These are phyloP conservation scores for Casaregolazyma lundiana DNA, from an alignment of 1,139 yeast species.

Conservation along the genomic window DNA sequence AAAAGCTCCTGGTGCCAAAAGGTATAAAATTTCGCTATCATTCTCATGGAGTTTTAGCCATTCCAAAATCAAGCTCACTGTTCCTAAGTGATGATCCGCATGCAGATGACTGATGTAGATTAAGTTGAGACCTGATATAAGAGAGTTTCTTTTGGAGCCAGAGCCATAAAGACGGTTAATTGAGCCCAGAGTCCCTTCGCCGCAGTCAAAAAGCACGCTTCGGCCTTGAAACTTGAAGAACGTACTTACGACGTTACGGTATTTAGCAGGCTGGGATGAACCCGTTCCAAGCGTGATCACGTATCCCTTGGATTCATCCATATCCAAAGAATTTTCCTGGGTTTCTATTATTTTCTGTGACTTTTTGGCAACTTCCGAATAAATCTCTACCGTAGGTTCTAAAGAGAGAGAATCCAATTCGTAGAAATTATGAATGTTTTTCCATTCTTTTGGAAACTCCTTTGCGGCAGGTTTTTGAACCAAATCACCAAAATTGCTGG, in stretches of 20 bases:
- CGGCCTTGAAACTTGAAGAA: constrained; percentile 47
- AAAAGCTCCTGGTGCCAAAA: constrained; percentile 76
- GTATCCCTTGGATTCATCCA: constrained; percentile 40
- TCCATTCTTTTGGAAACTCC: constrained; percentile 15
- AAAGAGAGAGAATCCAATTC: constrained; percentile 19
- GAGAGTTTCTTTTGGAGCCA: constrained; percentile 33
- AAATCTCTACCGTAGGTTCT: constrained; percentile 19
- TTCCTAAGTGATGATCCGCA: constrained; percentile 95
- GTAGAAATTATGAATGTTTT: constrained; percentile 15
- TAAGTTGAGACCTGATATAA: constrained; percentile 55
- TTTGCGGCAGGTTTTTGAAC: constrained; percentile 23
- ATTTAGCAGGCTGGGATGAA: constrained; percentile 80
- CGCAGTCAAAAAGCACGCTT: constrained; percentile 66
- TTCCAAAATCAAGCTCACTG: constrained; percentile 59
- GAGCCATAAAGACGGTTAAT: constrained; percentile 59
- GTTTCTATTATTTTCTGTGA: background rate
- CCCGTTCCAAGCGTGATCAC: constrained; percentile 88
- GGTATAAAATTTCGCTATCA: constrained; percentile 35
- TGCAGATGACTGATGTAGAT: constrained; percentile 85
- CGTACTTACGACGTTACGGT: constrained; percentile 80
- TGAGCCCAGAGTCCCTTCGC: constrained; percentile 85
- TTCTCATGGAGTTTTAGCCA: constrained; percentile 50
- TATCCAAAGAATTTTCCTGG: background rate
- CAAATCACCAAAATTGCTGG: constrained; percentile 51
- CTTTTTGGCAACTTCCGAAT: constrained; percentile 2